A percentile compares a stretch with the other conserved stretches of the same genome.
Evolutionary conservation across 2,329 filamentous ascomycete genomes (phyloP).

Genomic region (Hypomyces perniciosus): DNA sequence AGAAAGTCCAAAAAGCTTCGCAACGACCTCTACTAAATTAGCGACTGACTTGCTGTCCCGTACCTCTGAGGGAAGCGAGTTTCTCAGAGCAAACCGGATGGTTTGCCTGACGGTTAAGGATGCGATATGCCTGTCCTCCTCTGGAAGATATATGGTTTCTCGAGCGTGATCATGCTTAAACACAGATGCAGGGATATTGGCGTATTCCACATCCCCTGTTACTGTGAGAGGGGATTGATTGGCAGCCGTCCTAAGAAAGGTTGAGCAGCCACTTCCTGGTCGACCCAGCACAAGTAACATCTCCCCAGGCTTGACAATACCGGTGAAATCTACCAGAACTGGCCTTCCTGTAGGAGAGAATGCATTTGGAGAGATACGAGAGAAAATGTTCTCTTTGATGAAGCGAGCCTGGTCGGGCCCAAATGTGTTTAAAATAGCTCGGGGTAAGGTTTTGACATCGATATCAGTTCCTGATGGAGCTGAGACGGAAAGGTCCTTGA

Average conservation of each 20-base stretch:
- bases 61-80: constrained; percentile 41
- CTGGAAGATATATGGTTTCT: constrained; percentile 60
- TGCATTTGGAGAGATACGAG: not conserved
- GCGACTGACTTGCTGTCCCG: constrained; percentile 38
- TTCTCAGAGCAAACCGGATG: constrained; percentile 63
- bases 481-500: constrained; percentile 65
- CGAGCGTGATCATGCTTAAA: constrained; percentile 47
- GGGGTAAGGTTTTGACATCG: constrained; percentile 62
- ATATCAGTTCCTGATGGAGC: constrained; percentile 59
- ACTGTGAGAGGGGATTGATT: constrained; percentile 43
- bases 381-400: constrained; percentile 26
- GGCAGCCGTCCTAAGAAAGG: constrained; percentile 62
- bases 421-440: constrained; percentile 67
- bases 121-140: constrained; percentile 61
- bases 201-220: constrained; percentile 40
- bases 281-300: constrained; percentile 66
- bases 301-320: constrained; percentile 64
- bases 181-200: constrained; percentile 52
- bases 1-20: constrained; percentile 51
- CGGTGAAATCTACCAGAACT: constrained; percentile 66
- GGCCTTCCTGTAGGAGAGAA: constrained; percentile 36
- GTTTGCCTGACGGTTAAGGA: constrained; percentile 66
- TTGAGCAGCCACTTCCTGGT: constrained; percentile 65
- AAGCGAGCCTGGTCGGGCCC: constrained; percentile 66
- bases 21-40: constrained; percentile 47